A percentile compares a stretch with the other conserved stretches of the same genome.
phyloP scores from a whole-genome alignment of 2,329 filamentous ascomycete genomes.

The Fusarium sambucinum region DNA sequence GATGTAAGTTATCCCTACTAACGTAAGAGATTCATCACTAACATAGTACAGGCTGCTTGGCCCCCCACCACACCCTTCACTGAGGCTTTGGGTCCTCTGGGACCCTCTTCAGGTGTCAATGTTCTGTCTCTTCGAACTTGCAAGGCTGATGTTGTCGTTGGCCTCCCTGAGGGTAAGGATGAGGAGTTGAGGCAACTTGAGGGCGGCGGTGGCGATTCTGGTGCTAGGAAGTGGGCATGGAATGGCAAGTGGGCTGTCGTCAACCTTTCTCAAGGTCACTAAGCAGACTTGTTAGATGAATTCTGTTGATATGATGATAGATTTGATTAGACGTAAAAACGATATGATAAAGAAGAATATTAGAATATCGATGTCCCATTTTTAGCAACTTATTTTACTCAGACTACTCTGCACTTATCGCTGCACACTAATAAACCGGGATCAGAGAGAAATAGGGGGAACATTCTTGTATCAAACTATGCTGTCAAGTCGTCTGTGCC shows the following conservation, averaged over 20 bases:
- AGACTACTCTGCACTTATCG: background rate
- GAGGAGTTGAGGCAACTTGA: conserved; percentile 78
- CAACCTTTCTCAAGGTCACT: conserved; percentile 58
- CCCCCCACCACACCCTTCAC: conserved; percentile 87
- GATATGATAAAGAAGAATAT: conserved; percentile 1
- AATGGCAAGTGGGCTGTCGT: conserved; percentile 97
- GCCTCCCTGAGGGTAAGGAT: conserved; percentile 83
- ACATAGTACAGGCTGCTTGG: conserved; percentile 66
- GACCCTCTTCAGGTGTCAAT: conserved; percentile 83
- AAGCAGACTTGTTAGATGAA: conserved; percentile 1
- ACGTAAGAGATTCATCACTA: conserved; percentile 3
- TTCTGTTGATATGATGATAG: conserved; percentile 33
- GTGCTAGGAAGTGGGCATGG: conserved; percentile 91
- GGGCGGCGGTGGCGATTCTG: conserved; percentile 76
- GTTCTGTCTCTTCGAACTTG: conserved; percentile 90
- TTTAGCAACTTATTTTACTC: background rate
- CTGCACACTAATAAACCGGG: background rate
- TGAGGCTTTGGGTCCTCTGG: conserved; percentile 86
- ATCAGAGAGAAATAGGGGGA: background rate
- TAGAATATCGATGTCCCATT: background rate
- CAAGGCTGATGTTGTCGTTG: conserved; percentile 96
- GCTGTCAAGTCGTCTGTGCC: too few relatives aligned
- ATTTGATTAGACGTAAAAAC: conserved; percentile 29
- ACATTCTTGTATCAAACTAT: background rate
- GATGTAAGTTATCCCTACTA: conserved; percentile 71